A percentile compares a stretch with the other conserved stretches of the same genome.
phyloP scores from a whole-genome alignment of 2,329 filamentous ascomycete genomes.

The Penicillium capsulatum region DNA sequence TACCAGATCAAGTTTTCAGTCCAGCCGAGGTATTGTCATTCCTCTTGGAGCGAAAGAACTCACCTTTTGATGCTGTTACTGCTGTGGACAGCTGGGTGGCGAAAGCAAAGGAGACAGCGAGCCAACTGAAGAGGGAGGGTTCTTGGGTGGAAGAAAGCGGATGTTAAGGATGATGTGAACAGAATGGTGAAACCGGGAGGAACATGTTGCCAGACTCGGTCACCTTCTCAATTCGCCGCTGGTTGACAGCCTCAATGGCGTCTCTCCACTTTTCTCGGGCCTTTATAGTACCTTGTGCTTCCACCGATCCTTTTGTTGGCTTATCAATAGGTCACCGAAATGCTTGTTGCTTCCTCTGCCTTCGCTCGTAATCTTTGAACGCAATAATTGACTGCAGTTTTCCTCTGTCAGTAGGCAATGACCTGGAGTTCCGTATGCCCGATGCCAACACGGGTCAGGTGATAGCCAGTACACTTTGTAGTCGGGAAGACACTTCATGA shows the following conservation, averaged over 20 bases:
- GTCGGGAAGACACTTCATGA: neutral
- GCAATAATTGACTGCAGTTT: too few relatives aligned
- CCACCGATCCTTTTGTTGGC: neutral
- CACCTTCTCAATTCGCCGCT: neutral
- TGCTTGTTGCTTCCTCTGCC: neutral
- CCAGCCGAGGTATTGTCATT: too few relatives aligned
- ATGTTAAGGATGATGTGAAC: neutral
- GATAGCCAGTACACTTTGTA: neutral
- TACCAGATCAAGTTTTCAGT: too few relatives aligned
- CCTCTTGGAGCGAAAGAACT: too few relatives aligned
- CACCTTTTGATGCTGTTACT: too few relatives aligned
- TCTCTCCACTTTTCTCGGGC: neutral
- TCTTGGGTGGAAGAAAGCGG: neutral
- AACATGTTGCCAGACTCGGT: neutral
- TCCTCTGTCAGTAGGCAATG: too few relatives aligned
- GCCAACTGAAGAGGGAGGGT: too few relatives aligned
- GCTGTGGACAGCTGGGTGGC: too few relatives aligned
- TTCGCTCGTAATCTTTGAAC: neutral
- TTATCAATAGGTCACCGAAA: neutral
- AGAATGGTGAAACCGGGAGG: neutral
- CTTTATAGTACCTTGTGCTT: neutral
- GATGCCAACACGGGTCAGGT: neutral
- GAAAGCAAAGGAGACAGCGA: too few relatives aligned
- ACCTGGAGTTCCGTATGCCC: too few relatives aligned
- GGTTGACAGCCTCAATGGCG: neutral